Percentiles rank a stretch among this genome's conserved stretches.
phyloP scores from a whole-genome alignment of 176 grass and related monocot species.

The Chloris gayana region DNA sequence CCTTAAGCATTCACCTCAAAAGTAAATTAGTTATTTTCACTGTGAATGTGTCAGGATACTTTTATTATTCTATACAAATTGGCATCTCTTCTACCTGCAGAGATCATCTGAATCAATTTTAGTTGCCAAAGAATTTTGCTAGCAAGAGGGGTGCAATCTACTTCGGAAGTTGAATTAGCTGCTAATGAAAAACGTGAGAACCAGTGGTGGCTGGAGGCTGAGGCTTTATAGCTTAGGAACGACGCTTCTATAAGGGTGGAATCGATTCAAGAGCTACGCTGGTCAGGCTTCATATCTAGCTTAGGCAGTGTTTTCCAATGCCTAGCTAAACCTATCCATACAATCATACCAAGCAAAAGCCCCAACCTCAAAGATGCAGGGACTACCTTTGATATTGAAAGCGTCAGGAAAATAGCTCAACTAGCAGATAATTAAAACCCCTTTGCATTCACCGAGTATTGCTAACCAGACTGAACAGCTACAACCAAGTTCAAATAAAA shows the following conservation, averaged over 20 bases:
- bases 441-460: not conserved
- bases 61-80: not conserved
- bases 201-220: not conserved
- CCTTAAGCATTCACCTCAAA: not conserved
- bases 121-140: not conserved
- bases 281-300: not conserved
- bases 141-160: not conserved
- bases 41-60: not conserved
- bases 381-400: not conserved
- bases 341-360: not conserved
- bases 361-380: not conserved
- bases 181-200: not conserved
- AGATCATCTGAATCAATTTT: not conserved
- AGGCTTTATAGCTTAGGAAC: not conserved
- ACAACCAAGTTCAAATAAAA: not conserved
- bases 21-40: not conserved
- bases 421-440: not conserved
- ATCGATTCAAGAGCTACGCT: not conserved
- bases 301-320: not conserved
- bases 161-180: not conserved
- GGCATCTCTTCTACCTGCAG: not conserved
- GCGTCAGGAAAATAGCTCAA: not conserved
- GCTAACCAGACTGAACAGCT: not conserved
- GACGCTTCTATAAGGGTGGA: not conserved
- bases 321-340: not conserved